These are phyloP conservation scores for Rhodomyrtus tomentosa DNA, from an alignment of 345 rosid genomes.

Conservation along the genomic window DNA sequence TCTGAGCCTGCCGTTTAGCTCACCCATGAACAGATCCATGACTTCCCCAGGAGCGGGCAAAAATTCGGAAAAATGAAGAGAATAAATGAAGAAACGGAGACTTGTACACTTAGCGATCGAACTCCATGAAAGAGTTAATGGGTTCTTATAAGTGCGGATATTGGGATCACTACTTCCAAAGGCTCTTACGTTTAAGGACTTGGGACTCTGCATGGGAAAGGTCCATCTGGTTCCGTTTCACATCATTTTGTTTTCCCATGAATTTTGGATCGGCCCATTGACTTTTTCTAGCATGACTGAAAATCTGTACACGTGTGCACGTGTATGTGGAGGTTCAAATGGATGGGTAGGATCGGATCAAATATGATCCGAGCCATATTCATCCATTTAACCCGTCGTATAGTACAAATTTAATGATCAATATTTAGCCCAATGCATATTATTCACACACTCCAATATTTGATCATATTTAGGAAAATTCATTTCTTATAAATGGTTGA, in stretches of 20 bases:
- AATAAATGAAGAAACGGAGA: background rate
- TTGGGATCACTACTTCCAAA: background rate
- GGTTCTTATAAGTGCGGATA: background rate
- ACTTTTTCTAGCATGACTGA: background rate
- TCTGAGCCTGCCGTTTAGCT: constrained; percentile 38
- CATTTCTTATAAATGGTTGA: too few relatives aligned
- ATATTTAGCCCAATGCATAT: too few relatives aligned
- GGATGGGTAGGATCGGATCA: too few relatives aligned
- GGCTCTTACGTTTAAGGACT: background rate
- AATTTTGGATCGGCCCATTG: background rate
- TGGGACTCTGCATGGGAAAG: background rate
- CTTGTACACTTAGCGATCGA: background rate
- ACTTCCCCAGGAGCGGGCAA: background rate
- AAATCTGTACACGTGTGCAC: background rate
- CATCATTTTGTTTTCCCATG: background rate
- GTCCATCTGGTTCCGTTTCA: background rate
- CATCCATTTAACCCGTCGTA: too few relatives aligned
- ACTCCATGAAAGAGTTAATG: background rate
- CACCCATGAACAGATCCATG: constrained; percentile 38
- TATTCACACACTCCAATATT: too few relatives aligned
- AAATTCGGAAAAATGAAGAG: background rate
- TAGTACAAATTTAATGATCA: too few relatives aligned
- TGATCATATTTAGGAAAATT: too few relatives aligned
- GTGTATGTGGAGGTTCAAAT: too few relatives aligned
- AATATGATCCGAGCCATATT: too few relatives aligned